Base-by-base conservation (phyloP, 805 yeast species). In the Candida odintsovae region DNA sequence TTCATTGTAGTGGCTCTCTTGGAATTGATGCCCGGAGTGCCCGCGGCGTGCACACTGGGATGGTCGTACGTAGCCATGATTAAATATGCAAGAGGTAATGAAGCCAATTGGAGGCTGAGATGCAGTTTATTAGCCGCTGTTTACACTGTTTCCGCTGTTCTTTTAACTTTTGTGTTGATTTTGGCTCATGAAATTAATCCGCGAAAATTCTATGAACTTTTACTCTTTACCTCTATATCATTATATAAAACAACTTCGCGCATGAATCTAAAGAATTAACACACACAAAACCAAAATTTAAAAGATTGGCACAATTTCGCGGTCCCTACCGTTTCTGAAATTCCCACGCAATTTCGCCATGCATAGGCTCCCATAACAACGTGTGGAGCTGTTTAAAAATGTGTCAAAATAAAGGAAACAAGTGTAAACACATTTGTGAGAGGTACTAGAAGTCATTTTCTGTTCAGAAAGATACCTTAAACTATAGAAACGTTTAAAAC, bases 1-100 rank as follows among this genome's bases (percentile, higher is more conserved):
- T 12, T 26, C 3, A 41, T 28, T 4, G 7, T 36, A 29, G 16
- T 28, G 19, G 25, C 31, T 44, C 50, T 42, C 43, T 44, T 47
- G n/a, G 53, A 28, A 5, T 36, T 18, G 0, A 47, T 16, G 10
- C 55, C 50, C 0, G 59, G 59, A 8, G 59, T 54, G 2, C 47
- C 19, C 0, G 52, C 50, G 13, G 26, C 36, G 20, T 33, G 36
- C 13, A 18, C 36, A 33, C 36, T 16, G 11, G 36, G 36, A 11
- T 33, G 36, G 20, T 33, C 36, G 8, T 13, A 33, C 2, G 20
- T 33, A 16, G 36, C 36, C 36, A 33, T 33, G n/a, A 5, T 4
- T 11, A 16, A 11, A 28, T 4, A 28, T 28, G 31, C n/a, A 28
- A 7, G n/a, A 13, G 13, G 31, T 3, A 7, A 7, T 28, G n/a